phyloP scores from a whole-genome alignment of 768 basidiomycete species.

The Rhizopogon vesiculosus region DNA sequence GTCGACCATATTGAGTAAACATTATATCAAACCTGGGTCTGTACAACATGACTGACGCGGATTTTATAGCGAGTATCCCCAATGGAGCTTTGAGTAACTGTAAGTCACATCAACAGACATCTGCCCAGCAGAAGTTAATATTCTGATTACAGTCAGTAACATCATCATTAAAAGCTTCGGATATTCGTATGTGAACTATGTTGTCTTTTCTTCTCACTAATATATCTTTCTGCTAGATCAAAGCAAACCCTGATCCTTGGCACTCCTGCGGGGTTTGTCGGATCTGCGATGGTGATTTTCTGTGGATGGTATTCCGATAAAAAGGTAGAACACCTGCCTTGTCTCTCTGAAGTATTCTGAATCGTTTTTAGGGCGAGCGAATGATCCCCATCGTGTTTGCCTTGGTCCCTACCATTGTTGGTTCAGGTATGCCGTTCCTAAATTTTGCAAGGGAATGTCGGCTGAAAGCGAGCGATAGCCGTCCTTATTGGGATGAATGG shows the following conservation, averaged over 20 bases:
- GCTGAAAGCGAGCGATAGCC: slow-evolving; percentile 20
- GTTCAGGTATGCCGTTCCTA: slow-evolving; percentile 34
- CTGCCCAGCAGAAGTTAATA: background rate
- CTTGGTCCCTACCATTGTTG: slow-evolving; percentile 54
- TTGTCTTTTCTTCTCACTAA: background rate
- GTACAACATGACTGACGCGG: slow-evolving; percentile 3
- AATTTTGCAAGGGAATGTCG: background rate
- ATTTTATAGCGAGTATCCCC: slow-evolving; percentile 51
- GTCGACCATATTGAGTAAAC: slow-evolving; percentile 50
- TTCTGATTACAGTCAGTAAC: slow-evolving; percentile 44
- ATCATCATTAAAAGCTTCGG: slow-evolving; percentile 60
- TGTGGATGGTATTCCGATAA: slow-evolving; percentile 66
- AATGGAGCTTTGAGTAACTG: slow-evolving; percentile 63
- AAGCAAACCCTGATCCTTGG: slow-evolving; percentile 57
- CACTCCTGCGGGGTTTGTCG: slow-evolving; percentile 51
- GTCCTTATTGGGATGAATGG: slow-evolving; percentile 52
- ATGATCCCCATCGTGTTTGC: slow-evolving; percentile 59
- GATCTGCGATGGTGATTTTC: slow-evolving; percentile 40
- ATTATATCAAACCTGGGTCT: background rate
- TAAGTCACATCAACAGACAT: slow-evolving; percentile 24
- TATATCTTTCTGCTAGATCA: slow-evolving; percentile 32
- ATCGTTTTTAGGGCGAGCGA: slow-evolving; percentile 40
- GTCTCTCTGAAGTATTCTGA: background rate
- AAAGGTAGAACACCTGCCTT: slow-evolving; percentile 33
- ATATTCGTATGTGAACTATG: slow-evolving; percentile 43